These are phyloP conservation scores for Brassica incana DNA, from an alignment of 345 rosid genomes.

Conservation along the genomic window DNA sequence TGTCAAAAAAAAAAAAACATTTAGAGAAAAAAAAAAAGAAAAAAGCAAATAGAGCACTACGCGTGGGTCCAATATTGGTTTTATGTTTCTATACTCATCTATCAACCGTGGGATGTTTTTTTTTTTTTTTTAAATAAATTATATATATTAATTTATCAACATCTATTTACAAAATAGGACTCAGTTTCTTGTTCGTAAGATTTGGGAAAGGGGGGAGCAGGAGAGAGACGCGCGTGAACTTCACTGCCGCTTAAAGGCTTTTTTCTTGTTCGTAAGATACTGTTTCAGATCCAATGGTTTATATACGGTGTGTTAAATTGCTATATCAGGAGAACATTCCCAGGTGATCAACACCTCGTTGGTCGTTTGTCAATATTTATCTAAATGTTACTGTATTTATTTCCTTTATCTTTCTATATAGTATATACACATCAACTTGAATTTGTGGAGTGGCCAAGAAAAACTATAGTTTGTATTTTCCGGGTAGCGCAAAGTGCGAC, in stretches of 20 bases:
- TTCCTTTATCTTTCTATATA: neutral
- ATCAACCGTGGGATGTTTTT: conserved; percentile 21
- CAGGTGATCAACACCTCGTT: conserved; percentile 3
- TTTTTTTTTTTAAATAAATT: no score
- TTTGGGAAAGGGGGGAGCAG: no score
- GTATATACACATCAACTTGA: conserved; percentile 10
- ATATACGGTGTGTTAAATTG: neutral
- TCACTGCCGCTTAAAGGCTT: no score
- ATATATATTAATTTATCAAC: no score
- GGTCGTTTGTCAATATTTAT: conserved; percentile 1
- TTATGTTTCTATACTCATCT: neutral
- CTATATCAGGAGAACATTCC: conserved; percentile 26
- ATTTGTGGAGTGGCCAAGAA: neutral
- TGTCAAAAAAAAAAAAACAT: neutral
- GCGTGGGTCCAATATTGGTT: conserved; percentile 30
- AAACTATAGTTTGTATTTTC: neutral
- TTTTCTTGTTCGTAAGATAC: neutral
- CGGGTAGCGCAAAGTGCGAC: conserved; percentile 8
- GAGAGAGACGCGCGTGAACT: no score
- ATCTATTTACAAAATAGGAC: no score
- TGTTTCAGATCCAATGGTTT: conserved; percentile 25
- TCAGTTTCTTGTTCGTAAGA: neutral
- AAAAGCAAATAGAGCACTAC: neutral
- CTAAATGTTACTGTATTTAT: neutral
- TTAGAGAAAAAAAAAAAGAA: no score